phyloP scores from a whole-genome alignment of 75 land plant genomes.

The Adiantum capillusveneris region DNA sequence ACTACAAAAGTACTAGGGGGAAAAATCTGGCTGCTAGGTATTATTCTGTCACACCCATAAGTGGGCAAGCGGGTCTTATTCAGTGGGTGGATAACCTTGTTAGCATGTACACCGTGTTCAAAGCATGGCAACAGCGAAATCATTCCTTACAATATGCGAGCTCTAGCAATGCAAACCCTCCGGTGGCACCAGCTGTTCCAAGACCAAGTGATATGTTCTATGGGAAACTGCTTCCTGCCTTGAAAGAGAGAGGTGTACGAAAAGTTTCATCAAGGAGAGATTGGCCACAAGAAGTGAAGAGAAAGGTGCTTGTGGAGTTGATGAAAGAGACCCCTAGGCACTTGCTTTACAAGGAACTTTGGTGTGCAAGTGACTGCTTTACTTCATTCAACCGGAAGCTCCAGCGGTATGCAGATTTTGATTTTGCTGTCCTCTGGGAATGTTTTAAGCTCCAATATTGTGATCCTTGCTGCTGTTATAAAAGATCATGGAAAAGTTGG shows the following conservation, averaged over 20 bases:
- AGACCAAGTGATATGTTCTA: slow-evolving; percentile 98
- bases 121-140: slow-evolving; percentile 83
- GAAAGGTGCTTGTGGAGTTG: slow-evolving; percentile 88
- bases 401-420: slow-evolving; percentile 20
- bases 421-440: too few relatives aligned
- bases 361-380: slow-evolving; percentile 99
- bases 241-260: slow-evolving; percentile 94
- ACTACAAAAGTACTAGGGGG: slow-evolving; percentile 33
- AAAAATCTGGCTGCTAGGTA: slow-evolving; percentile 56
- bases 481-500: too few relatives aligned
- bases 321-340: slow-evolving; percentile 95
- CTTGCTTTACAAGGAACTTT: slow-evolving; percentile 83
- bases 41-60: slow-evolving; percentile 98
- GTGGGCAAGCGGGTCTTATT: slow-evolving; percentile 95
- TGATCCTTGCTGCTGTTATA: too few relatives aligned
- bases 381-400: slow-evolving; percentile 71
- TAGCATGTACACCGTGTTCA: slow-evolving; percentile 91
- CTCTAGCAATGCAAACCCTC: slow-evolving; percentile 21
- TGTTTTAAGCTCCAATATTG: too few relatives aligned
- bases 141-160: slow-evolving; percentile 53
- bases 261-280: slow-evolving; percentile 96
- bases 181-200: slow-evolving; percentile 58
- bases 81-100: slow-evolving; percentile 96
- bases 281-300: slow-evolving; percentile 99
- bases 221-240: slow-evolving; percentile 98